These are phyloP conservation scores for Botrytis squamosa DNA, from an alignment of 2,329 filamentous ascomycete species.

Conservation along the genomic window DNA sequence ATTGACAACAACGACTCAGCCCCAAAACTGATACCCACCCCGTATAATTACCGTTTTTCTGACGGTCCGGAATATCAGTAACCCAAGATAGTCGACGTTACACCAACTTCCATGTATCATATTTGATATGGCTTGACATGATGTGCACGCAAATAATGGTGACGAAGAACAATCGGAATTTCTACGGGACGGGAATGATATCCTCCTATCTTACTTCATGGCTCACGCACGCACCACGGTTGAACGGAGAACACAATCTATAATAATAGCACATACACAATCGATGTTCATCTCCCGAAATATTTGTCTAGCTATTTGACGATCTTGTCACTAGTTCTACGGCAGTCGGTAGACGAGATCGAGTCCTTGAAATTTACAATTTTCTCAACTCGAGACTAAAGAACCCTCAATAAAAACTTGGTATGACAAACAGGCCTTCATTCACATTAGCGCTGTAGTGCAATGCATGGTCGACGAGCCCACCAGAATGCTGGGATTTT, in stretches of 20 bases:
- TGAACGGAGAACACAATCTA: background rate
- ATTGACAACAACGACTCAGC: slow-evolving; percentile 18
- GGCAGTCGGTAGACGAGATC: background rate
- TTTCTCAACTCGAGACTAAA: background rate
- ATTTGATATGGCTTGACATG: slow-evolving; percentile 3
- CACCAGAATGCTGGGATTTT: slow-evolving; percentile 3
- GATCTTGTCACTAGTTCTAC: background rate
- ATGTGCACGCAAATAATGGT: slow-evolving; percentile 1
- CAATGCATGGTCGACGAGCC: slow-evolving; percentile 5
- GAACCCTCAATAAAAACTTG: background rate
- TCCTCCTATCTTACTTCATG: slow-evolving; percentile 5
- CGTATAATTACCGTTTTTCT: slow-evolving; percentile 13
- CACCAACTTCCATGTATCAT: slow-evolving; percentile 14
- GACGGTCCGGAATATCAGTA: background rate
- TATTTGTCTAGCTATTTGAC: background rate
- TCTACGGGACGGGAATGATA: background rate
- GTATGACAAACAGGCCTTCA: background rate
- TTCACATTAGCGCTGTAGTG: slow-evolving; percentile 8
- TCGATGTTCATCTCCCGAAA: background rate
- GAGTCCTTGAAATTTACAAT: background rate
- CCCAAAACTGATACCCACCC: slow-evolving; percentile 5
- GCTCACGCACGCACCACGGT: slow-evolving; percentile 1
- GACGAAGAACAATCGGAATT: slow-evolving; percentile 1
- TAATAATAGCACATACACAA: background rate
- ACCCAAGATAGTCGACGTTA: background rate